phyloP scores from a whole-genome alignment of 2,329 filamentous ascomycete genomes.

The Aspergillus sp. region DNA sequence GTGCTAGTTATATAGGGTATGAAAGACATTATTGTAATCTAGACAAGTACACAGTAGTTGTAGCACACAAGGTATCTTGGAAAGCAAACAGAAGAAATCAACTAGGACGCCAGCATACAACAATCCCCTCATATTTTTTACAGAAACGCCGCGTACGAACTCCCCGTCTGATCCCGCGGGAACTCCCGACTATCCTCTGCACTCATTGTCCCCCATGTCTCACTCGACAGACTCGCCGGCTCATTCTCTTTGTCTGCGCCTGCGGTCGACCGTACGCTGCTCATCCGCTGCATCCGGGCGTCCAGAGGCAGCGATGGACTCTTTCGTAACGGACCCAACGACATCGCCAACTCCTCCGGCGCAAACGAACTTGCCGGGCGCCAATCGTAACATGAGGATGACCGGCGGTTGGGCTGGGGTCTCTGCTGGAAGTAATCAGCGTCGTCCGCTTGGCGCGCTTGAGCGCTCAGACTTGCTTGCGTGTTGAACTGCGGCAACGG shows the following conservation, averaged over 20 bases:
- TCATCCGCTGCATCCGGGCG: conserved; percentile 12
- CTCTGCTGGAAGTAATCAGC: neutral
- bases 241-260: conserved; percentile 11
- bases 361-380: neutral
- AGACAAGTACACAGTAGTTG: no score
- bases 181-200: neutral
- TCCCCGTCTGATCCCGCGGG: neutral
- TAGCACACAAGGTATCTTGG: neutral
- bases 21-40: no score
- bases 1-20: no score
- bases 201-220: neutral
- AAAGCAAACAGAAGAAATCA: neutral
- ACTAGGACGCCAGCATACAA: neutral
- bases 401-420: conserved; percentile 10
- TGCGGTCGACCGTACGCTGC: conserved; percentile 11
- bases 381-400: conserved; percentile 10
- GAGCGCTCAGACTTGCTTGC: conserved; percentile 24
- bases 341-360: neutral
- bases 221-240: neutral
- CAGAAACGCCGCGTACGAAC: neutral
- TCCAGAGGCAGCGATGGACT: conserved; percentile 13
- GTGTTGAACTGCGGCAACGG: conserved; percentile 32
- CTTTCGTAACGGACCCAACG: conserved; percentile 3
- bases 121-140: neutral
- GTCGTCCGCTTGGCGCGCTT: conserved; percentile 9